These are phyloP conservation scores for Cladophialophora exuberans DNA, from an alignment of 2,329 filamentous ascomycete species.

Conservation along the genomic window DNA sequence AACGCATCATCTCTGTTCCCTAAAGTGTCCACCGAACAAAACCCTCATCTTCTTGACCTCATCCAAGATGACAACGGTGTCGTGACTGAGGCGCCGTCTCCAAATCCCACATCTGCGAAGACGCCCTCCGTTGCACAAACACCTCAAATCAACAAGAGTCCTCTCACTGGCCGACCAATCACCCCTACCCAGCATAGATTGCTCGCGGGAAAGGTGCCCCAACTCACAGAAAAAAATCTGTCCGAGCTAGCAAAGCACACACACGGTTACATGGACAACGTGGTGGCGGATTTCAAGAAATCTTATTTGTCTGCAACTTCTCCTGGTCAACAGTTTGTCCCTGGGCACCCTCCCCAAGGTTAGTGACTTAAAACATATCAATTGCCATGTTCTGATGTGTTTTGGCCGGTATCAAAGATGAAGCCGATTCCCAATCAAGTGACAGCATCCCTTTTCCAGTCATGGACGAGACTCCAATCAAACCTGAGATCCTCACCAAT, in stretches of 20 bases:
- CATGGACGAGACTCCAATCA: conserved; percentile 3
- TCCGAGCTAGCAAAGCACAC: conserved; percentile 5
- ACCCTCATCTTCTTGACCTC: not conserved
- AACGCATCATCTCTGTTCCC: not conserved
- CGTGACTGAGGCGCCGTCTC: not conserved
- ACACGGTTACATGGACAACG: conserved; percentile 21
- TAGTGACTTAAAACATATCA: not conserved
- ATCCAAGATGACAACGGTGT: not conserved
- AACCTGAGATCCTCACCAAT: not conserved
- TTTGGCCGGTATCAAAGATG: not conserved
- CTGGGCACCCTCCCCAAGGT: not conserved
- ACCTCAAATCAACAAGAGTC: not conserved
- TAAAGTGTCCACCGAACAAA: not conserved
- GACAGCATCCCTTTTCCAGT: conserved; percentile 1
- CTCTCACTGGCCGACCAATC: not conserved
- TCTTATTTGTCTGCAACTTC: not conserved
- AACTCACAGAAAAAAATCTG: not conserved
- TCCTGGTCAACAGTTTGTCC: not conserved
- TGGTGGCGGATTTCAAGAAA: conserved; percentile 21
- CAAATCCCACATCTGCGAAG: not conserved
- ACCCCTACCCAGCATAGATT: conserved; percentile 21
- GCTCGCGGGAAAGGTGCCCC: conserved; percentile 5
- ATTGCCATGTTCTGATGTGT: not conserved
- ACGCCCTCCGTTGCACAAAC: not conserved
- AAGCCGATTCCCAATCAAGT: not conserved